Base-by-base conservation (phyloP, 202 grass and related monocot genomes). In the Hordeum pubiflorum region DNA sequence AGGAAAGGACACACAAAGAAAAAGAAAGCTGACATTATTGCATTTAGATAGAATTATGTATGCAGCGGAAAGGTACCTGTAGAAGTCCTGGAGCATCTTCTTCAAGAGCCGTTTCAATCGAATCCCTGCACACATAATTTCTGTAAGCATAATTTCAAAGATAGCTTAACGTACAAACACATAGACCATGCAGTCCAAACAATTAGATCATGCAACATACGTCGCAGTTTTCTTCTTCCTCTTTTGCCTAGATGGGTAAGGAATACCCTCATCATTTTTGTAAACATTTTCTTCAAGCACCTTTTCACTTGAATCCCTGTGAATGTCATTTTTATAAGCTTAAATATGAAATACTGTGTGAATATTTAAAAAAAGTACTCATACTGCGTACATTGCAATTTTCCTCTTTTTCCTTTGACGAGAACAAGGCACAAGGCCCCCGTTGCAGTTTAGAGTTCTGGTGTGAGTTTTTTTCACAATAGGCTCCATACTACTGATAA, bases 21-120 rank as follows among this genome's bases (percentile, higher is more conserved):
- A 78, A 58, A 82, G 21, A 89, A 26, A 62, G 23, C 4, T 32
- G 10, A 27, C 22, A 77, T 18, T 81, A 76, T 62, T 57, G 57
- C 38, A 64, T 32, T 79, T 21, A 71, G 76, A 56, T 21, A 75
- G 10, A 88, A 69, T 78, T 57, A 69, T 11, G 58, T 69, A 39
- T 73, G 52, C 8, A 36, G 10, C 24, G 48, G 85, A 72, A 21
- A 54, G 69, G 15, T 61, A 97, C 94, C 88, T 97, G 80, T 13
- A 97, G 50, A 92, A 97, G 94, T 63, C 94, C 91, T 33, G 94
- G 94, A 81, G 92, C 94, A 94, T 97, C 94, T 92, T 94, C 94
- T 32, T 97, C 92, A 11, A 97, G 88, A 74, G 94, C 94, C 18
- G 76, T 80, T 86, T 93, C 91, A 54, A 88, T 86, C 39, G 94